Base-by-base conservation (phyloP, 78 protist genomes). In the Polysphondylium violaceum region DNA sequence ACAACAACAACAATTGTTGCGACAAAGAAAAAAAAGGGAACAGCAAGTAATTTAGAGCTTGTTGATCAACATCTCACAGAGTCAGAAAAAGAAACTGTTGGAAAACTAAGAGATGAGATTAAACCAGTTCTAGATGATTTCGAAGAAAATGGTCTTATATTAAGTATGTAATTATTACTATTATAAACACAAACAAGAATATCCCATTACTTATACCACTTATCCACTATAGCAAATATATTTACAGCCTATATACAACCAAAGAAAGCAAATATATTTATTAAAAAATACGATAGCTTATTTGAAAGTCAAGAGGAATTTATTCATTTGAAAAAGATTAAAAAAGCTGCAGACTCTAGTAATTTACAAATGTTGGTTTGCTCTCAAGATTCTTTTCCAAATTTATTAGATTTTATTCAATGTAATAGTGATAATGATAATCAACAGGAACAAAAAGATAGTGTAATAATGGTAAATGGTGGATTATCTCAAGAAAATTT, bases 321-420 rank as follows among this genome's bases (percentile, higher is more conserved):
- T 55, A 36, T 14, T 50, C 89, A 79, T 79, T 67, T 79, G 55
- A 79, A 79, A 31, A 79, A 63, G 25, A 79, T 79, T n/a, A 79
- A 58, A 79, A 76, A 76, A 43, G 25, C 40, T 43, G 29, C 43
- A 44, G 1, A 60, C 17, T 23, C 43, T 56, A 33, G 23, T 56
- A 35, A 11, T 17, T 63, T 76, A 44, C 74, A 76, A 47, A 63
- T 76, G 63, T 61, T 76, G 17, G 17, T 76, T 29, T 63, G 73
- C 29, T 11, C 6, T 23, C 50, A 33, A 38, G 47, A 76, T 40
- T 41, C 25, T 16, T 60, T 38, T 16, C 40, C 69, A 29, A 35
- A 63, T 44, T 7, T 40, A 29, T 7, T 50, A 17, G 55, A 51
- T n/a, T 12, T 51, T 50, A 50, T 61, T 3, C 21, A 31, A 21